A percentile compares a stretch with the other conserved stretches of the same genome.
phyloP scores from a whole-genome alignment of 2,329 filamentous ascomycete species.

The Chaetomiaceae sp. region DNA sequence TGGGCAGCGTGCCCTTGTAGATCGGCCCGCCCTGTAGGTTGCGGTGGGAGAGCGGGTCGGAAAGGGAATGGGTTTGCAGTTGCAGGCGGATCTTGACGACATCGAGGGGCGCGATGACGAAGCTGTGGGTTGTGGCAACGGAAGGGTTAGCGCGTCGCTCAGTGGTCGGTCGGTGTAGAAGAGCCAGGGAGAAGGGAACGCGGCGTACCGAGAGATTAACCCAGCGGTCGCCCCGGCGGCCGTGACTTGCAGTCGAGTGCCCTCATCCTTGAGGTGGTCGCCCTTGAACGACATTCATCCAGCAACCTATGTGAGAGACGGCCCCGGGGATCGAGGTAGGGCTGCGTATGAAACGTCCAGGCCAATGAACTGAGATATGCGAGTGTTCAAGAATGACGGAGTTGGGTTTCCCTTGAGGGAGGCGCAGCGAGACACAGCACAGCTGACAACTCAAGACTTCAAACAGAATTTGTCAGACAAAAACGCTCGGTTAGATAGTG shows the following conservation, averaged over 20 bases:
- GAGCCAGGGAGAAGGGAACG: neutral
- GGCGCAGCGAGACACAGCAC: too few species aligned
- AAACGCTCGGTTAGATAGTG: too few species aligned
- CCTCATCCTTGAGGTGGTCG: slow-evolving; percentile 55
- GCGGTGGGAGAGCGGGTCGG: slow-evolving; percentile 60
- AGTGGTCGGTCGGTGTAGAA: neutral
- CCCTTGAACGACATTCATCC: slow-evolving; percentile 40
- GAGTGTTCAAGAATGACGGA: too few species aligned
- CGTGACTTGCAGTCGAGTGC: slow-evolving; percentile 51
- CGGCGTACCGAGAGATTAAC: slow-evolving; percentile 70
- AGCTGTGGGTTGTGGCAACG: slow-evolving; percentile 45
- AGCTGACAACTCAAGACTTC: too few species aligned
- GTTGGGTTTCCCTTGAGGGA: too few species aligned
- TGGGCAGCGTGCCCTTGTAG: slow-evolving; percentile 72
- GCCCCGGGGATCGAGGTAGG: neutral
- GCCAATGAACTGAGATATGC: too few species aligned
- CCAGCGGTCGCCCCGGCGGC: slow-evolving; percentile 61
- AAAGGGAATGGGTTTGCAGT: slow-evolving; percentile 79
- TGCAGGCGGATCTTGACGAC: slow-evolving; percentile 98
- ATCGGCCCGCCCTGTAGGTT: slow-evolving; percentile 41
- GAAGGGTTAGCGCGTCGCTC: neutral
- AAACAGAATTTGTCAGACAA: too few species aligned
- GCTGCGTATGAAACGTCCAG: too few species aligned
- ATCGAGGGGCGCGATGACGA: slow-evolving; percentile 90
- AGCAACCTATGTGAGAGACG: slow-evolving; percentile 5